Base-by-base conservation (phyloP, 83 land plant species). In the Diphasiastrum complanatum region DNA sequence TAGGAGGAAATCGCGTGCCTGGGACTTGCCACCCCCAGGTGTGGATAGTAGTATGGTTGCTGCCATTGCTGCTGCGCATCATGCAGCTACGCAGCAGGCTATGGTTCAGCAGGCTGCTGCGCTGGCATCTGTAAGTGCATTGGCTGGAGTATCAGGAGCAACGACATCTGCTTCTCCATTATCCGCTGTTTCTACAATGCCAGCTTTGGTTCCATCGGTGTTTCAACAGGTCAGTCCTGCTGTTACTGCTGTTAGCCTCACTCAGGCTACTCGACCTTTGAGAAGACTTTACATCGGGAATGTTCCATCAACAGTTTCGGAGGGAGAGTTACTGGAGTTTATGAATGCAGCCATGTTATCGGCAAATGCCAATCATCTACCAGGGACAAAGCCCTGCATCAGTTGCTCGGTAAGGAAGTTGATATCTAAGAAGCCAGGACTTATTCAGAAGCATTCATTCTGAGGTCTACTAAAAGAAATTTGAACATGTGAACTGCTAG, bases 221-320 rank as follows among this genome's bases (percentile, higher is more conserved):
- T 12, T 45, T 45, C 43, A 71, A 24, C 47, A 75, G 51, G 33
- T 67, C 31, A 76, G 47, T 60, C 67, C 63, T 5, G 54, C 85
- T 6, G 29, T 78, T 31, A 82, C 87, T 46, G 63, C 85, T 14
- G 69, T 92, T 59, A 84, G 83, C 25, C 78, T 92, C 30, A 92
- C 98, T 16, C 91, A 92, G 65, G 84, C 88, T 24, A 92, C 91
- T 1, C 76, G 88, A 29, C 89, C 93, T 41, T 46, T 80, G 74
- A 85, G 98, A 63, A 79, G 98, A 75, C 80, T 92, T 46, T 81
- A 74, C 67, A 72, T 88, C 28, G 85, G 78, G 55, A 92, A 92
- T 59, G 12, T 92, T 4, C 90, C 95, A 2, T 37, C 70, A 35
- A 79, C 85, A 36, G 85, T 82, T 35, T 83, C 91, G 60, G 98